Evolutionary conservation across 768 basidiomycete species (phyloP).

Genomic region (Boletus fagicola): DNA sequence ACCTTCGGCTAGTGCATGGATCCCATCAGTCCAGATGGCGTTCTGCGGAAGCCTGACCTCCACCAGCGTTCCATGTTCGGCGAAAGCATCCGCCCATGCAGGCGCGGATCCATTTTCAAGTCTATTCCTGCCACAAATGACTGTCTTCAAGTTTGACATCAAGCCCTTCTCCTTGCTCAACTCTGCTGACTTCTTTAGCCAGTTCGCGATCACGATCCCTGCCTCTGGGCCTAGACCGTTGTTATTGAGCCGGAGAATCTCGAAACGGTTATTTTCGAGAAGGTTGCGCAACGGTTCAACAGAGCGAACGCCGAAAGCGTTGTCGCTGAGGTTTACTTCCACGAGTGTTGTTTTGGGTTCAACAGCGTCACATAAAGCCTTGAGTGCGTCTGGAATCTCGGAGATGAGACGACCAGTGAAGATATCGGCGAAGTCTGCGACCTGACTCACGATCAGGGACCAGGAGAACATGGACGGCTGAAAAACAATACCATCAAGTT

Average conservation of each 20-base stretch:
- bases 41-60: conserved; percentile 98
- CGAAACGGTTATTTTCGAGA: conserved; percentile 75
- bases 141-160: conserved; percentile 66
- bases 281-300: conserved; percentile 93
- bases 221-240: conserved; percentile 94
- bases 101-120: conserved; percentile 85
- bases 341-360: conserved; percentile 75
- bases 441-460: conserved; percentile 42
- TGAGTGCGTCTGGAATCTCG: conserved; percentile 90
- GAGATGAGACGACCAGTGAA: conserved; percentile 95
- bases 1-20: conserved; percentile 73
- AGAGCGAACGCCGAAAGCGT: conserved; percentile 94
- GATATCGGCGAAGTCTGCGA: conserved; percentile 96
- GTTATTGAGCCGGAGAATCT: conserved; percentile 89
- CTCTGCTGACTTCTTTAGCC: conserved; percentile 73
- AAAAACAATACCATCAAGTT: conserved; percentile 57
- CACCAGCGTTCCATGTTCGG: conserved; percentile 72
- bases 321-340: conserved; percentile 90
- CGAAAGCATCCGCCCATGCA: conserved; percentile 86
- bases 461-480: neutral
- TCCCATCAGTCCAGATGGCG: conserved; percentile 92
- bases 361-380: conserved; percentile 85
- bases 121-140: conserved; percentile 96
- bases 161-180: conserved; percentile 64
- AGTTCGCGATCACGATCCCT: conserved; percentile 81